phyloP scores from a whole-genome alignment of 345 rosid species.

The Limnanthes douglasii region DNA sequence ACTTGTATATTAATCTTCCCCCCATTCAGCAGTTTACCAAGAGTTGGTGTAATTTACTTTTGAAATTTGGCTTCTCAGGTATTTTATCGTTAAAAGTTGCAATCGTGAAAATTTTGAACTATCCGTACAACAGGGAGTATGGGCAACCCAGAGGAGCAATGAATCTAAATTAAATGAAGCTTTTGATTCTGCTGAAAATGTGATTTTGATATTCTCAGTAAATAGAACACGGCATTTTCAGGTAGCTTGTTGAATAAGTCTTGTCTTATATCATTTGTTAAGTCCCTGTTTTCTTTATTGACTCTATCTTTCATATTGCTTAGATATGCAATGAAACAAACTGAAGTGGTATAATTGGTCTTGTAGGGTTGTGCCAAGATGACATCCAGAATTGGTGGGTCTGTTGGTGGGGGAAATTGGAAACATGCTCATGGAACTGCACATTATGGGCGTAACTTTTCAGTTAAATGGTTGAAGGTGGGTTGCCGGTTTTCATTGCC shows the following conservation, averaged over 20 bases:
- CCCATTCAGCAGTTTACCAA: too few relatives aligned
- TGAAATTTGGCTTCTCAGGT: conserved; percentile 35
- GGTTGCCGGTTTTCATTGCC: too few relatives aligned
- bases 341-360: too few relatives aligned
- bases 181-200: conserved; percentile 81
- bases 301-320: conserved; percentile 4
- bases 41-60: conserved; percentile 9
- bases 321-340: too few relatives aligned
- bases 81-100: conserved; percentile 95
- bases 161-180: conserved; percentile 97
- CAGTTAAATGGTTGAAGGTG: conserved; percentile 99
- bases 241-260: conserved; percentile 30
- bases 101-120: conserved; percentile 92
- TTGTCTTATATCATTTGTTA: conserved; percentile 3
- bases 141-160: conserved; percentile 99
- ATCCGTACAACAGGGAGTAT: conserved; percentile 98
- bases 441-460: conserved; percentile 91
- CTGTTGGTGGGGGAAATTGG: conserved; percentile 90
- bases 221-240: conserved; percentile 94
- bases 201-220: conserved; percentile 88
- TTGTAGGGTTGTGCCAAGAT: conserved; percentile 96
- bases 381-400: conserved; percentile 90
- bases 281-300: neutral
- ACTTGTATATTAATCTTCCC: too few relatives aligned
- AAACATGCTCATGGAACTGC: conserved; percentile 98